Evolutionary conservation across 2,329 filamentous ascomycete species (phyloP).

Genomic region (Fusarium robinianum): DNA sequence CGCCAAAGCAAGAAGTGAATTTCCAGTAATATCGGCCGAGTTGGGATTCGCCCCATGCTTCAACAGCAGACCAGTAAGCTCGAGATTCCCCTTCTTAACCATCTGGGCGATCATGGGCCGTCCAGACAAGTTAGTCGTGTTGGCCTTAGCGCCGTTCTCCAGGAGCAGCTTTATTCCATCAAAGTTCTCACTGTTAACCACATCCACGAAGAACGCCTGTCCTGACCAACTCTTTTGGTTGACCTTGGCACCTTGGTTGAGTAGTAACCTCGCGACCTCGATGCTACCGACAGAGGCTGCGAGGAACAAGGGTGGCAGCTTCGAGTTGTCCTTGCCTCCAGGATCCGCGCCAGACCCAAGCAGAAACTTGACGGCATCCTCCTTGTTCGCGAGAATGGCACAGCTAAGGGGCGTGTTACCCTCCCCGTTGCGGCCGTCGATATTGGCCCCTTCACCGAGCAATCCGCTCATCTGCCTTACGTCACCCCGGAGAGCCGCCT

Average conservation of each 20-base stretch:
- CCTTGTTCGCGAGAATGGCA: conserved; percentile 41
- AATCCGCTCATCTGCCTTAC: conserved; percentile 41
- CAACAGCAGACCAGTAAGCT: conserved; percentile 39
- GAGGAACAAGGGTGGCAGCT: conserved; percentile 42
- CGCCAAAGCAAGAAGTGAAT: conserved; percentile 39
- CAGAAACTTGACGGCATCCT: conserved; percentile 40
- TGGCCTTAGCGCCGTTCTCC: conserved; percentile 38
- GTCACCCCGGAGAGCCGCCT: conserved; percentile 42
- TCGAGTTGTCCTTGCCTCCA: conserved; percentile 24
- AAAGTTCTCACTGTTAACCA: conserved; percentile 33
- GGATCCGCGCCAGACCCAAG: conserved; percentile 40
- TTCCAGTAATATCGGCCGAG: conserved; percentile 37
- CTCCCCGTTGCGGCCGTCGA: conserved; percentile 44
- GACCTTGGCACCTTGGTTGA: conserved; percentile 38
- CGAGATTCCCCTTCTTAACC: conserved; percentile 35
- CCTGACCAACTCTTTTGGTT: conserved; percentile 39
- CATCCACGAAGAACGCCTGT: conserved; percentile 39
- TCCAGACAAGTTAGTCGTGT: conserved; percentile 34
- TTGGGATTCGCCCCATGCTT: conserved; percentile 44
- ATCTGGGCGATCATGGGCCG: conserved; percentile 37
- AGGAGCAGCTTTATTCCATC: conserved; percentile 39
- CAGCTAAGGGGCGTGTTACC: conserved; percentile 43
- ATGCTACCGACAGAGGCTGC: conserved; percentile 39
- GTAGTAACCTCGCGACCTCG: conserved; percentile 35
- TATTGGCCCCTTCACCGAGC: conserved; percentile 42